Percentiles rank a stretch among this genome's conserved stretches.
Evolutionary conservation across 176 grass and related monocot species (phyloP).

Genomic region (Canna indica): DNA sequence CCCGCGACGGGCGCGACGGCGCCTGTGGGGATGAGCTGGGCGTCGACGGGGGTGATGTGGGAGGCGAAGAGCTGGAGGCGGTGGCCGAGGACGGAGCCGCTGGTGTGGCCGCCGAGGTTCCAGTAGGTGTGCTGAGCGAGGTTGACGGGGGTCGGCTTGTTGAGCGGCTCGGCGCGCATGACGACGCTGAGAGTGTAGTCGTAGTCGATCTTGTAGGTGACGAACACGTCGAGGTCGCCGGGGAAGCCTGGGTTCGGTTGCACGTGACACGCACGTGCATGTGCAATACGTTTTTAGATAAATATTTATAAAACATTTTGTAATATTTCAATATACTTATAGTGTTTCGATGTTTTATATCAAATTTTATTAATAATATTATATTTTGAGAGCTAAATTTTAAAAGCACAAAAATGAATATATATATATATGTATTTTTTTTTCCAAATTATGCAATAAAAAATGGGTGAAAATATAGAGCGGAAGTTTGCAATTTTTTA

Average conservation of each 20-base stretch:
- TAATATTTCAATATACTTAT: too few species aligned
- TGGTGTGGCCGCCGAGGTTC: conserved; percentile 67
- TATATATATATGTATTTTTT: too few species aligned
- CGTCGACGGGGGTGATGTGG: conserved; percentile 41
- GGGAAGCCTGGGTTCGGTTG: conserved; percentile 38
- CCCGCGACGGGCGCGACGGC: conserved; percentile 33
- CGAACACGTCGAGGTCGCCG: conserved; percentile 50
- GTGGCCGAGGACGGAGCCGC: conserved; percentile 44
- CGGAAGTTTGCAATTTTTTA: too few species aligned
- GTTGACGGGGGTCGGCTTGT: conserved; percentile 63
- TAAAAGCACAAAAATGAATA: too few species aligned
- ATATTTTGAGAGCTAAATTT: too few species aligned
- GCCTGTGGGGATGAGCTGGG: conserved; percentile 64
- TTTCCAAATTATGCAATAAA: too few species aligned
- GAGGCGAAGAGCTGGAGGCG: conserved; percentile 45
- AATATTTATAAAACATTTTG: too few species aligned
- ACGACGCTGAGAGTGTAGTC: conserved; percentile 50
- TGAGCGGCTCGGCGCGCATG: conserved; percentile 51
- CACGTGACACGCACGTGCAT: too few species aligned
- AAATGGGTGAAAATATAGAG: too few species aligned
- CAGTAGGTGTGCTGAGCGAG: conserved; percentile 83
- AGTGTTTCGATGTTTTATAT: too few species aligned
- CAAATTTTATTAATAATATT: too few species aligned
- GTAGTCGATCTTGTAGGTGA: conserved; percentile 81
- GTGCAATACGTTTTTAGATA: too few species aligned